Percentiles rank a stretch among this genome's conserved stretches.
These are phyloP conservation scores for Wallacemonas sp. DNA, from an alignment of 208 protist genomes.

Conservation along the genomic window DNA sequence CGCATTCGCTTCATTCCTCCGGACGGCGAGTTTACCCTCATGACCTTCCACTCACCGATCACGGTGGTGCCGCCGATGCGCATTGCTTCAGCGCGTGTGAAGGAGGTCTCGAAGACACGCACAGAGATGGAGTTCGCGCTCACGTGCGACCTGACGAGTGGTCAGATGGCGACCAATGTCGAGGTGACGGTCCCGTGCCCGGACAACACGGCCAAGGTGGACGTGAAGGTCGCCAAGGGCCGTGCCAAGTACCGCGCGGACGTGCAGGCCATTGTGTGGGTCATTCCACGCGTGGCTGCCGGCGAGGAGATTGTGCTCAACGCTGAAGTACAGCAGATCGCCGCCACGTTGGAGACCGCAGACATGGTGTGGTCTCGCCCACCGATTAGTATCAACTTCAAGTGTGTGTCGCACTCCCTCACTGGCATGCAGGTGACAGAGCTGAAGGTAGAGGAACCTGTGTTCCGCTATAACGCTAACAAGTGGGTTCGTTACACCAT, in stretches of 20 bases:
- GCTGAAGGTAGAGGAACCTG: conserved; percentile 88
- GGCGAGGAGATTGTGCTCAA: conserved; percentile 82
- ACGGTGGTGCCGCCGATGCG: conserved; percentile 95
- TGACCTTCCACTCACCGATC: conserved; percentile 96
- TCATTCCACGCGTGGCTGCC: conserved; percentile 74
- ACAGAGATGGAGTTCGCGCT: conserved; percentile 86
- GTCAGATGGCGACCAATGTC: conserved; percentile 50
- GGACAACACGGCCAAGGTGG: conserved; percentile 91
- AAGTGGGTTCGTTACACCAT: conserved; percentile 99
- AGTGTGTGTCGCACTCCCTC: conserved; percentile 94
- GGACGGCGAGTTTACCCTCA: conserved; percentile 97
- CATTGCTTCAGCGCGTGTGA: conserved; percentile 87
- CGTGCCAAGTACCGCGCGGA: conserved; percentile 92
- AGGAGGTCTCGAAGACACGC: conserved; percentile 93
- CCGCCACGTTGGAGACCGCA: conserved; percentile 50
- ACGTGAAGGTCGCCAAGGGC: conserved; percentile 76
- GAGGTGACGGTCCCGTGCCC: conserved; percentile 91
- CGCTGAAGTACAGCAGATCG: conserved; percentile 93
- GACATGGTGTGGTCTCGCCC: conserved; percentile 93
- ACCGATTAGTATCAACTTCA: conserved; percentile 96
- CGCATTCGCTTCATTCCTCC: conserved; percentile 93
- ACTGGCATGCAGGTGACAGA: conserved; percentile 96
- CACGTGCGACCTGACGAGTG: conserved; percentile 51
- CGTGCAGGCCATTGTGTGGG: conserved; percentile 93
- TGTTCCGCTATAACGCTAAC: conserved; percentile 86